A percentile compares a stretch with the other conserved stretches of the same genome.
Evolutionary conservation across 805 yeast genomes (phyloP).

Genomic region (Danielozyma ontarioensis): DNA sequence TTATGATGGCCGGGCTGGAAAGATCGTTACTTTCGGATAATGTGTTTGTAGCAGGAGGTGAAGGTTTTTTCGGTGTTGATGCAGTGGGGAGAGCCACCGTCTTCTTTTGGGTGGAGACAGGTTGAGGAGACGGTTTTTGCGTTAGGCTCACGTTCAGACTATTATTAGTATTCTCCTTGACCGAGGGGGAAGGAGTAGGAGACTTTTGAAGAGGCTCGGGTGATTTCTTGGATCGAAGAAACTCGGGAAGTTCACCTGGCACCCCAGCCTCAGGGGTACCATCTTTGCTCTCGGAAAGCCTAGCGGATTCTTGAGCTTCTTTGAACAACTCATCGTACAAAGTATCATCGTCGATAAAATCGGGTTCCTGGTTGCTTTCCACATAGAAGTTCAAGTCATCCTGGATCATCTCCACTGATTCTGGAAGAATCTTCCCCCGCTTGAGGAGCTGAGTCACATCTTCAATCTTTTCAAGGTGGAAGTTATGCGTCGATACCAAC

Average conservation of each 20-base stretch:
- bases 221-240: not conserved
- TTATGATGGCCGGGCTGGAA: constrained; percentile 35
- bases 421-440: constrained; percentile 10
- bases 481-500: constrained; percentile 25
- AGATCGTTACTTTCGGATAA: constrained; percentile 18
- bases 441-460: constrained; percentile 26
- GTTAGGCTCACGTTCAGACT: not conserved
- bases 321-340: constrained; percentile 39
- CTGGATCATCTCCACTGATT: constrained; percentile 21
- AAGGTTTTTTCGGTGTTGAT: not conserved
- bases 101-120: not conserved
- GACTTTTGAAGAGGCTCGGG: not conserved
- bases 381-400: constrained; percentile 36
- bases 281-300: not conserved
- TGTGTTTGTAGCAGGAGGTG: not conserved
- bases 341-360: constrained; percentile 31
- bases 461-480: constrained; percentile 33
- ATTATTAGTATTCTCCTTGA: not conserved
- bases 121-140: not conserved
- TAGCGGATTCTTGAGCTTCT: not conserved
- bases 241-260: not conserved
- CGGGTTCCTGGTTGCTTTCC: constrained; percentile 35
- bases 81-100: no score
- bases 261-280: not conserved
- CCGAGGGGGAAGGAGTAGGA: not conserved